Evolutionary conservation across 202 grass and related monocot genomes (phyloP), one percentile per base, ranked within the genome.

Genomic region (Schoenoplectus triqueter): DNA sequence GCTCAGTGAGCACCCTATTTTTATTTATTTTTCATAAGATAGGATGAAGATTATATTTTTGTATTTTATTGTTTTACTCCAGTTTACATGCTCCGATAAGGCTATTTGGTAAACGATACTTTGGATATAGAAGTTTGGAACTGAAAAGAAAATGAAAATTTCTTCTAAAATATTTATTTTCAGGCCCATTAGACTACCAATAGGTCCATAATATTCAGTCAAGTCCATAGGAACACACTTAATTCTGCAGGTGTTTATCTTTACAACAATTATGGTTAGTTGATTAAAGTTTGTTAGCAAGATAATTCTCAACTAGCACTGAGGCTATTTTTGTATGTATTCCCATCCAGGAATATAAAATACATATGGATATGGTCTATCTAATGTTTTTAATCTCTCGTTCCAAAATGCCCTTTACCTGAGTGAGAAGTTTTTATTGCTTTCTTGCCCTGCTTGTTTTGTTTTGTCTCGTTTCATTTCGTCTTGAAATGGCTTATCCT

Each of bases 1-100:
- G 80, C 31, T 69, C 13, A 57, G 95, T 98, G 90, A 93, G 91
- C 21, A 72, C 82, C 19, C 39, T 59, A 42, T 61, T 78, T 68
- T 69, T 70, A 49, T 19, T 70, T 40, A 11, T 11, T 69, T 22
- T 49, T 45, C 8, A 48, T 1, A 2, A 70, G 44, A 51, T 44
- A 44, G 59, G 50, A 47, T 69, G 4, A 69, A 17, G 51, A 52
- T 55, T 9, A 6, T 67, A 2, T 66, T 31, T 66, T 31, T 42
- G 11, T 52, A 50, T 66, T 13, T 61, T 66, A 41, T 62, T 79
- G 70, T 77, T 77, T 3, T 9, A 10, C 46, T 54, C 48, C 71
- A 75, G 45, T 50, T 73, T 73, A 73, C 3, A 20, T 50, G 46
- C 46, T 73, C 50, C 46, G 9, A 20, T 51, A 73, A 46, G 69